Evolutionary conservation across 176 grass and related monocot genomes (phyloP), one percentile per base, ranked within the genome.

Genomic region (Musa schizocarpa): DNA sequence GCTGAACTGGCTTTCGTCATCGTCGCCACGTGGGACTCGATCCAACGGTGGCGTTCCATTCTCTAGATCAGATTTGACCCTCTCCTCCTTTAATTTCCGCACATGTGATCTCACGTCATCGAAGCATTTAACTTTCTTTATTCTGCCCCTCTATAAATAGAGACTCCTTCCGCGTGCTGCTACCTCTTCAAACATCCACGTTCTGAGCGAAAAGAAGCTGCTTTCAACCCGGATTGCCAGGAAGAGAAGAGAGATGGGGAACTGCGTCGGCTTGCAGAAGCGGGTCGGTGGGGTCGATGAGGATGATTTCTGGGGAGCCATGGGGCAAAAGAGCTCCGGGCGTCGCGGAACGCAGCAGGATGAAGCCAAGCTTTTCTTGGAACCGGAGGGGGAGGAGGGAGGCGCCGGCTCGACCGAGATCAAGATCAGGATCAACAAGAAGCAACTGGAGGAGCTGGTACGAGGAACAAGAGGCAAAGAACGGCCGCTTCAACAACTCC

Each of bases 381-480:
- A 43, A 43, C 21, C 9, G n/a, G 20, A 1, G 58, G 8, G n/a
- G 58, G 8, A 62, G 58, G 24, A 14, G 65, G 24, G 34, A 54
- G 23, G n/a, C 48, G 75, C 74, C 54, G 9, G 16, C 26, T 67
- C 62, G 48, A 55, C 0, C 66, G 86, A 91, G 78, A 85, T 96
- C 73, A 96, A 84, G 49, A 91, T 96, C 76, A 78, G 81, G 75
- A 88, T 96, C 82, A 82, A 56, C 9, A 81, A 86, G 79, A 54
- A 81, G 69, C 83, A 88, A 57, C 58, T 91, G 58, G 85, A 91
- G 83, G 81, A 91, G 79, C 70, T 92, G 75, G 74, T 92, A 62
- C 66, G 69, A 68, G 80, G 75, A 63, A 58, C 65, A 53, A 76
- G 73, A 27, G 53, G 82, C 10, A 80, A 77, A 12, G 75, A 79